A percentile compares a stretch with the other conserved stretches of the same genome.
Conservation (phyloP, 768 basidiomycete species). For the Lactarius pseudohatsudake region DNA sequence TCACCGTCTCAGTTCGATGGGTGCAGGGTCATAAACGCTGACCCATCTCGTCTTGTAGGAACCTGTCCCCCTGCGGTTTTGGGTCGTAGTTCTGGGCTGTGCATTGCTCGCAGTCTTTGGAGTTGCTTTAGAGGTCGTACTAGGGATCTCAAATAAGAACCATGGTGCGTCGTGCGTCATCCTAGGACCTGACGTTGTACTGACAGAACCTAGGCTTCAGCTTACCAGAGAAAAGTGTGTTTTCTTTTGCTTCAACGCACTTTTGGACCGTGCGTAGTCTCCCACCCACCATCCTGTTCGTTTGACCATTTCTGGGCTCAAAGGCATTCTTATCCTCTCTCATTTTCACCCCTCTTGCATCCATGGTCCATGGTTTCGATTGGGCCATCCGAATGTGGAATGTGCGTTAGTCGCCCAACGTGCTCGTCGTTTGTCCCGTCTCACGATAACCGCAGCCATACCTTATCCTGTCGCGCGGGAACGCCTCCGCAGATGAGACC, state of each 20-base stretch:
- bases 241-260: conserved; percentile 48
- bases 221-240: conserved; percentile 50
- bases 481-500: conserved; percentile 34
- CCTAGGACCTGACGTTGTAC: neutral
- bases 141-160: conserved; percentile 11
- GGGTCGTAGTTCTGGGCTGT: conserved; percentile 13
- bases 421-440: neutral
- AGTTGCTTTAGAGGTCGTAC: conserved; percentile 22
- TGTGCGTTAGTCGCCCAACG: conserved; percentile 37
- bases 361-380: conserved; percentile 53
- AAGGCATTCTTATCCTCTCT: conserved; percentile 62
- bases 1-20: neutral
- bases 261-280: conserved; percentile 43
- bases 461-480: conserved; percentile 41
- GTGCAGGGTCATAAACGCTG: too few relatives aligned
- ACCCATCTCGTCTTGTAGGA: conserved; percentile 15
- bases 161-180: conserved; percentile 11
- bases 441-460: conserved; percentile 51
- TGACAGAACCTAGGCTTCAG: conserved; percentile 45
- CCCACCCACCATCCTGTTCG: neutral
- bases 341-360: conserved; percentile 49
- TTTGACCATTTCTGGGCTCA: conserved; percentile 4
- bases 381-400: conserved; percentile 58
- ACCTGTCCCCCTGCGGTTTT: conserved; percentile 6
- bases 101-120: conserved; percentile 1